A percentile compares a stretch with the other conserved stretches of the same genome.
Conservation (phyloP, 2,329 filamentous ascomycete genomes). For the Epicoccum sorghinum region DNA sequence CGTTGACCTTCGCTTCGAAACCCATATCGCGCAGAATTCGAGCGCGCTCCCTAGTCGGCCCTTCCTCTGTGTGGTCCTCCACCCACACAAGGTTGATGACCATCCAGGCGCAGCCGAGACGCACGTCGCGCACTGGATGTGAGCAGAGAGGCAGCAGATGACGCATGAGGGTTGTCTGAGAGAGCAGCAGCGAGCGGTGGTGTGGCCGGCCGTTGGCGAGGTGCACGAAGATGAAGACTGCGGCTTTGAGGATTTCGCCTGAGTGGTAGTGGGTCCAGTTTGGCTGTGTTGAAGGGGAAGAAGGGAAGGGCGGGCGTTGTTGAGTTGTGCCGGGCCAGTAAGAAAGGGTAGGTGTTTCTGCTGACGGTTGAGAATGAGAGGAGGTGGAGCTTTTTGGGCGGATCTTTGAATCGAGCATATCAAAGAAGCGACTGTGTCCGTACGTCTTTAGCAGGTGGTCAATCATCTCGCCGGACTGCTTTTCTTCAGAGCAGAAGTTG, state of each 20-base stretch:
- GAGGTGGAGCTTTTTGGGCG: slow-evolving; percentile 53
- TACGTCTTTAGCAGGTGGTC: slow-evolving; percentile 80
- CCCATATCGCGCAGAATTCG: slow-evolving; percentile 73
- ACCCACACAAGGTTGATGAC: slow-evolving; percentile 85
- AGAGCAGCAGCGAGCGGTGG: slow-evolving; percentile 71
- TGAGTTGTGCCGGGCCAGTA: slow-evolving; percentile 66
- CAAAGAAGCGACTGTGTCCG: slow-evolving; percentile 78
- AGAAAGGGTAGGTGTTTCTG: slow-evolving; percentile 23
- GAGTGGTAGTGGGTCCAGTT: slow-evolving; percentile 44
- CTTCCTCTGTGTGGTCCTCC: slow-evolving; percentile 73
- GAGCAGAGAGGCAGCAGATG: slow-evolving; percentile 75
- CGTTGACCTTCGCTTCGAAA: slow-evolving; percentile 68
- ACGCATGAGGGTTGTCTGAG: slow-evolving; percentile 76
- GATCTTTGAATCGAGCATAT: slow-evolving; percentile 80
- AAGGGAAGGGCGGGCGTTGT: slow-evolving; percentile 45
- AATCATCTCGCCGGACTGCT: slow-evolving; percentile 70
- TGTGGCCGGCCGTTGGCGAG: slow-evolving; percentile 80
- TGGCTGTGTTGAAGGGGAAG: slow-evolving; percentile 48
- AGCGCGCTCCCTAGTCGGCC: slow-evolving; percentile 70
- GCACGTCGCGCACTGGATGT: slow-evolving; percentile 74
- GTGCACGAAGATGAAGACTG: slow-evolving; percentile 84
- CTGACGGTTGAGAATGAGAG: slow-evolving; percentile 8
- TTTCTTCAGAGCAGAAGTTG: slow-evolving; percentile 78
- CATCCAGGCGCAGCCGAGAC: slow-evolving; percentile 80
- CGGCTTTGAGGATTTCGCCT: slow-evolving; percentile 73